Evolutionary conservation across 1,139 yeast genomes (phyloP), one percentile per base, ranked within the genome.

Genomic region (Debaryomyces coudertii): DNA sequence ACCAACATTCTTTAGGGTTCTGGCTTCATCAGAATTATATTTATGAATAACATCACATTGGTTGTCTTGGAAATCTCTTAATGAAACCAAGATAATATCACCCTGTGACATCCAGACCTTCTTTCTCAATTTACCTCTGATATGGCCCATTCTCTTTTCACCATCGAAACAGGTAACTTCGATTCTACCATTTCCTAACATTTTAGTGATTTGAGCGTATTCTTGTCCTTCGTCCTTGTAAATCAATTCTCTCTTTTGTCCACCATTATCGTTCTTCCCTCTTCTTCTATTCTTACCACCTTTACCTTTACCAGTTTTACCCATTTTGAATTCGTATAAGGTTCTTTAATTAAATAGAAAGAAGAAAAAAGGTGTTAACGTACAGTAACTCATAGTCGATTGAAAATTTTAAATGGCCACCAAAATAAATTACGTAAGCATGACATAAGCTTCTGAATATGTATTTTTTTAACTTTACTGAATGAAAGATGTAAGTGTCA

Each of bases 51-150:
- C 98, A 68, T 95, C 99, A 76, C 97, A 95, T 69, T 88, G 95
- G 55, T 90, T 97, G 65, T 93, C 98, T 73, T 95, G 97, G 83
- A 93, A 95, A 64, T 95, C 99, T 80, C 99, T 90, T 63, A 95
- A 82, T 5, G 97, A 90, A 41, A 93, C 93, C 63, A 95, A 77
- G 57, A 95, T 90, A 60, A 95, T 95, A 66, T 95, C 99, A 73
- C 99, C 99, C 72, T 90, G 98, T 39, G 90, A 88, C 90, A 95
- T 92, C 99, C 99, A 95, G 52, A 92, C 98, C 83, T 93, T 93
- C 85, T 95, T 95, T 81, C 99, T 88, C 76, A 95, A 82, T 70
- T 95, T 95, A 59, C 99, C 99, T 79, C 99, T 88, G 63, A 95
- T 95, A 67, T 93, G 99, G 15, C 96, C 98, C 82, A 90, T 82